Percentiles rank a stretch among this genome's conserved stretches.
Conservation (phyloP, 257 asterid species). For the Fraxinus americana region DNA sequence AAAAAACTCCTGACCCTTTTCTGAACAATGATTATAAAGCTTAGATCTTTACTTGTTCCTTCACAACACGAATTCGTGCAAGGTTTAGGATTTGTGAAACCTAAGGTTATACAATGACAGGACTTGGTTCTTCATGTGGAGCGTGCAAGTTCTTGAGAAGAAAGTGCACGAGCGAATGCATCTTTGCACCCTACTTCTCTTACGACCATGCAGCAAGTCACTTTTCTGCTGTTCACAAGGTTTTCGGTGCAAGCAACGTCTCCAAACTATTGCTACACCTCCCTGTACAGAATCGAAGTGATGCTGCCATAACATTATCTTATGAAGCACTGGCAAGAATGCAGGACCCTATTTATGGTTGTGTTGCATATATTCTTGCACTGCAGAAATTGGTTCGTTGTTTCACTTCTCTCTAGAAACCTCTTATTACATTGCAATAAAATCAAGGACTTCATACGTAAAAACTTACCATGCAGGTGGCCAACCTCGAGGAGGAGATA, state of each 20-base stretch:
- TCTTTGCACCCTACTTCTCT: slow-evolving; percentile 68
- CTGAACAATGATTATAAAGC: slow-evolving; percentile 39
- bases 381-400: slow-evolving; percentile 65
- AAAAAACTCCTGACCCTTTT: slow-evolving; percentile 27
- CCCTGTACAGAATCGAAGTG: slow-evolving; percentile 51
- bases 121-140: slow-evolving; percentile 67
- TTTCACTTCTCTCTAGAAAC: slow-evolving; percentile 2
- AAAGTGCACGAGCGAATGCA: slow-evolving; percentile 60
- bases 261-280: slow-evolving; percentile 58
- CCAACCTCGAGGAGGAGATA: slow-evolving; percentile 66
- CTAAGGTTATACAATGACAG: slow-evolving; percentile 40
- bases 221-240: slow-evolving; percentile 70
- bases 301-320: slow-evolving; percentile 58
- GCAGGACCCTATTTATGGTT: slow-evolving; percentile 70
- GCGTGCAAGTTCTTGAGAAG: slow-evolving; percentile 80
- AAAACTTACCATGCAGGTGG: slow-evolving; percentile 48
- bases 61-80: slow-evolving; percentile 6
- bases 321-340: slow-evolving; percentile 72
- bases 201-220: slow-evolving; percentile 59
- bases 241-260: slow-evolving; percentile 78
- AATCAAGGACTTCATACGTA: slow-evolving; percentile 6
- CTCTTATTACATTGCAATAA: not conserved
- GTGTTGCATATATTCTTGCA: slow-evolving; percentile 64
- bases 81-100: slow-evolving; percentile 18
- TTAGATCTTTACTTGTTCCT: slow-evolving; percentile 21